These are phyloP conservation scores for Crataegus laevigata DNA, from an alignment of 306 rosid genomes.

Conservation along the genomic window DNA sequence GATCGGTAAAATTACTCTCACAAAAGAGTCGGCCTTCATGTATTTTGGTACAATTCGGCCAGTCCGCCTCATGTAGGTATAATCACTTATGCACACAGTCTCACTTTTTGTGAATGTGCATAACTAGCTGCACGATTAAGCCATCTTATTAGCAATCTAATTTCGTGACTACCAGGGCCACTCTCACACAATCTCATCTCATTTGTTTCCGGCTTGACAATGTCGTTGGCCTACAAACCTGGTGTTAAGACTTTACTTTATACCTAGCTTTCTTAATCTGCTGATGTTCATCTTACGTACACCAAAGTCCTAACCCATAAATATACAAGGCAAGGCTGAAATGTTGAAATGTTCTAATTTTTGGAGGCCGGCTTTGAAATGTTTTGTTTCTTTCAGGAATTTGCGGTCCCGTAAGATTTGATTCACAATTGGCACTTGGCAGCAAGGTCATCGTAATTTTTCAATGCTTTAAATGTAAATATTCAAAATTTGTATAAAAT, in stretches of 20 bases:
- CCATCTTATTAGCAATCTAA: no score
- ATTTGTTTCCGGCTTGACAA: background rate
- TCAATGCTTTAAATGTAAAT: background rate
- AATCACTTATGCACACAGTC: background rate
- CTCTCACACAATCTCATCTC: no score
- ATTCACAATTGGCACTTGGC: slow-evolving; percentile 1
- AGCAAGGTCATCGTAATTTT: background rate
- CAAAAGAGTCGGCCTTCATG: background rate
- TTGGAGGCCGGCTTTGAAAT: slow-evolving; percentile 25
- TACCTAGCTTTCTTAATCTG: background rate
- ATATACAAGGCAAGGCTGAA: slow-evolving; percentile 4
- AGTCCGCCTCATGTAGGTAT: background rate
- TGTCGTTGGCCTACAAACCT: background rate
- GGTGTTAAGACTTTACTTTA: background rate
- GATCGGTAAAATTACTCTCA: no score
- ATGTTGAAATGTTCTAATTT: slow-evolving; percentile 24
- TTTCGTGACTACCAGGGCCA: background rate
- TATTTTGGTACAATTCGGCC: no score
- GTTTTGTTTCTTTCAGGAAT: background rate
- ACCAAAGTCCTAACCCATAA: slow-evolving; percentile 11
- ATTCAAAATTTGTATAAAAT: background rate
- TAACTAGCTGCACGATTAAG: background rate
- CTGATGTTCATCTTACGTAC: background rate
- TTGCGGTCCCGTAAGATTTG: slow-evolving; percentile 10
- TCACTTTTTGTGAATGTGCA: background rate